Base-by-base conservation (phyloP, 352 stramenopile genomes). In the Phytopythium ostracodes region DNA sequence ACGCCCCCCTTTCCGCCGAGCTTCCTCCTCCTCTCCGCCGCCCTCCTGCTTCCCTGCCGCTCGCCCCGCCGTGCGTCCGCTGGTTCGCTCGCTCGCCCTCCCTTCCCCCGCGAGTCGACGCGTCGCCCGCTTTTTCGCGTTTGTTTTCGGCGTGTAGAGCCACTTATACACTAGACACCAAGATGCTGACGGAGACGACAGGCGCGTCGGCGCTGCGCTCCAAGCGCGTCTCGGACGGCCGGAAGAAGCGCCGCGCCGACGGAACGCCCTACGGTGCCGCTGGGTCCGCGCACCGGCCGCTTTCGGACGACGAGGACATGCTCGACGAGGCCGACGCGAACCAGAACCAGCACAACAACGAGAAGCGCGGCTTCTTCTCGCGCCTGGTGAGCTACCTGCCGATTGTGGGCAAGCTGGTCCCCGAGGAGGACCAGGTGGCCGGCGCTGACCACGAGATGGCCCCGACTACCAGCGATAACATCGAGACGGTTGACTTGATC, bases 301-400 rank as follows among this genome's bases (percentile, higher is more conserved):
- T 49, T 6, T 27, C 51, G 15, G 52, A 52, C 20, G 56, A 66
- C 6, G 56, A 64, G 58, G 63, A 69, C 20, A 9, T 47, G 42
- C 17, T 47, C 12, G 65, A 73, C 44, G 64, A 50, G 5, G 54
- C 22, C 44, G 64, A 50, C 14, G 54, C 22, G 53, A 17, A 10
- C 33, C 33, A 49, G 9, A n/a, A 33, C 47, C n/a, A 36, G 38
- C 59, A 22, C 52, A 33, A 44, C 18, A 59, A 52, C 36, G 49
- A 65, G 46, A 29, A 63, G 49, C 18, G 60, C 49, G 67, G 73
- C 8, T 64, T 90, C 35, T 86, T 90, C 33, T 76, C 80, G 17
- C 81, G 81, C 1, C 58, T 90, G 8, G 75, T 87, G 31, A 87
- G 81, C 47, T 84, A 81, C 56, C 67, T 92, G n/a, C 83, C 83